Base-by-base conservation (phyloP, 2,329 filamentous ascomycete species). In the Akanthomyces dipterigenus region DNA sequence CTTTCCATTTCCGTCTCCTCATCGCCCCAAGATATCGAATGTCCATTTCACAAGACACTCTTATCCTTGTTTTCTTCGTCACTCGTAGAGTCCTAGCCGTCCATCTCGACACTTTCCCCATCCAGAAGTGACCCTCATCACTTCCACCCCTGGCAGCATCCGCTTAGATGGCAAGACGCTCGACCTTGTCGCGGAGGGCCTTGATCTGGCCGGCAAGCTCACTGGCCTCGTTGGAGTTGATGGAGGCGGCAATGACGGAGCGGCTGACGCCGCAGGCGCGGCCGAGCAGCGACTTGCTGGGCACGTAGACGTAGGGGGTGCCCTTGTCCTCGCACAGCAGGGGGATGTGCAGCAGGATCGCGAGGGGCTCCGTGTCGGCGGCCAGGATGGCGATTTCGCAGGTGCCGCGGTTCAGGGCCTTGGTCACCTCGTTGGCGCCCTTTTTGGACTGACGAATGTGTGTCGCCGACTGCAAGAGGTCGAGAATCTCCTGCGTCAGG, bases 131-230 rank as follows among this genome's bases (percentile, higher is more conserved):
- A n/a, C n/a, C n/a, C n/a, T n/a, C n/a, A n/a, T n/a, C n/a, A n/a
- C n/a, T n/a, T n/a, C n/a, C n/a, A n/a, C n/a, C n/a, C n/a, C n/a
- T n/a, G n/a, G n/a, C n/a, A n/a, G n/a, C n/a, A n/a, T 34, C 7
- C 31, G 31, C 7, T 85, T 88, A 97, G 79, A 97, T 96, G 81
- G 93, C 92, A 68, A 97, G 84, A 70, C 93, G 86, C 84, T 98
- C 93, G 61, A 98, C 90, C 86, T 96, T 96, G 78, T 96, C 90
- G 82, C 93, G 96, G 72, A 97, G 82, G 66, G 87, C 83, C 70
- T 89, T 85, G 76, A 98, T 97, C 82, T 96, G 91, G 71, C 85
- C 84, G 76, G 88, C 90, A 63, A 98, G 82, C 76, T 97, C 93
- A 71, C 86, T 90, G 43, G 88, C 89, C 78, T 96, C 91, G 83